These are phyloP conservation scores for Odontarrhena argentea DNA, from an alignment of 345 rosid species.

Conservation along the genomic window DNA sequence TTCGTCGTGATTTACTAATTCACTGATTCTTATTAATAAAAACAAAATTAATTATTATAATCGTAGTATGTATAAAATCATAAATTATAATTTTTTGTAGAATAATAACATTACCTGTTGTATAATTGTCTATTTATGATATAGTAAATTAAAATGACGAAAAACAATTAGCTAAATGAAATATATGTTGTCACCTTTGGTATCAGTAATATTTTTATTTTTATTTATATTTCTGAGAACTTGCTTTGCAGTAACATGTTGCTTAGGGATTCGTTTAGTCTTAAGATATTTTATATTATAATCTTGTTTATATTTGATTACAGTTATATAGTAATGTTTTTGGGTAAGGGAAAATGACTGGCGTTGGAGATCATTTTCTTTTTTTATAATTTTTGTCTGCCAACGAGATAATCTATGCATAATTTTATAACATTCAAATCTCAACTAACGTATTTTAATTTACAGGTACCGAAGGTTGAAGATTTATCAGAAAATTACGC, in stretches of 20 bases:
- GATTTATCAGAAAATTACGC: constrained; percentile 24
- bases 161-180: neutral
- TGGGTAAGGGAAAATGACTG: constrained; percentile 37
- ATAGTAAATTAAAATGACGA: too few relatives aligned
- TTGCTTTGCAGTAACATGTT: constrained; percentile 39
- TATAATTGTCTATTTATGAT: too few relatives aligned
- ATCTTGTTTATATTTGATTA: neutral
- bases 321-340: constrained; percentile 18
- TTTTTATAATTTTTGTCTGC: neutral
- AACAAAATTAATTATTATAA: too few relatives aligned
- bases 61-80: too few relatives aligned
- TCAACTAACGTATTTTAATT: constrained; percentile 27
- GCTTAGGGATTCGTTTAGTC: constrained; percentile 31
- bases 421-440: constrained; percentile 3
- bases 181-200: neutral
- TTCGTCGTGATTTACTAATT: too few relatives aligned
- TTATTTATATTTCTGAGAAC: neutral
- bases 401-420: constrained; percentile 20
- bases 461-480: constrained; percentile 14
- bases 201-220: neutral
- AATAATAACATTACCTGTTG: too few relatives aligned
- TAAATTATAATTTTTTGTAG: too few relatives aligned
- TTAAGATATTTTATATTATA: neutral
- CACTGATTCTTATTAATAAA: too few relatives aligned
- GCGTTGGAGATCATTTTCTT: neutral